Evolutionary conservation across 306 rosid genomes (phyloP).

Genomic region (Castanea mollissima): DNA sequence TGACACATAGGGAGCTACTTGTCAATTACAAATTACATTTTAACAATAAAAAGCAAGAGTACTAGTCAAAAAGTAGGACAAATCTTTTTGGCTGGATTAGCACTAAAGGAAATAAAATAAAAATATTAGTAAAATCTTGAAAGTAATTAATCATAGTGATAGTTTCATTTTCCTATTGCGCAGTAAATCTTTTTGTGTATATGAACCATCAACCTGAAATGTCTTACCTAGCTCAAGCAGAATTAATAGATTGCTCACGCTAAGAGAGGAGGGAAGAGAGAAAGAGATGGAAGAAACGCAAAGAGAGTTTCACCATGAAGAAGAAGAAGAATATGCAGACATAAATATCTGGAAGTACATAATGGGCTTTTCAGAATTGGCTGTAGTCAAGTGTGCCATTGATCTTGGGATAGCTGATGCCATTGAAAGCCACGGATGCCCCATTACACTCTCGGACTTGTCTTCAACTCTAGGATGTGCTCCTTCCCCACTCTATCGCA

Average conservation of each 20-base stretch:
- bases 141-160: background rate
- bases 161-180: background rate
- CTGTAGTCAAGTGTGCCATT: slow-evolving; percentile 62
- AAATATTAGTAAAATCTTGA: background rate
- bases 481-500: slow-evolving; percentile 23
- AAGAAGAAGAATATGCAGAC: slow-evolving; percentile 38
- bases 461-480: slow-evolving; percentile 43
- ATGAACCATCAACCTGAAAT: background rate
- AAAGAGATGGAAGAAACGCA: slow-evolving; percentile 19
- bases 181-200: background rate
- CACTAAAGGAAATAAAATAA: background rate
- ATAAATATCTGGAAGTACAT: slow-evolving; percentile 42
- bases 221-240: background rate
- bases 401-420: slow-evolving; percentile 66
- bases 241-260: background rate
- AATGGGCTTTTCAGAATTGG: slow-evolving; percentile 55
- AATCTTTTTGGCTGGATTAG: background rate
- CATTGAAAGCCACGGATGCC: slow-evolving; percentile 46
- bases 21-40: too few species aligned
- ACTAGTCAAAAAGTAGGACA: background rate
- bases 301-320: slow-evolving; percentile 5
- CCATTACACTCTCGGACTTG: slow-evolving; percentile 50
- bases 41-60: background rate
- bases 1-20: too few species aligned
- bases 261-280: background rate